phyloP scores from a whole-genome alignment of 2,329 filamentous ascomycete species.

The Exophiala alcalophila region DNA sequence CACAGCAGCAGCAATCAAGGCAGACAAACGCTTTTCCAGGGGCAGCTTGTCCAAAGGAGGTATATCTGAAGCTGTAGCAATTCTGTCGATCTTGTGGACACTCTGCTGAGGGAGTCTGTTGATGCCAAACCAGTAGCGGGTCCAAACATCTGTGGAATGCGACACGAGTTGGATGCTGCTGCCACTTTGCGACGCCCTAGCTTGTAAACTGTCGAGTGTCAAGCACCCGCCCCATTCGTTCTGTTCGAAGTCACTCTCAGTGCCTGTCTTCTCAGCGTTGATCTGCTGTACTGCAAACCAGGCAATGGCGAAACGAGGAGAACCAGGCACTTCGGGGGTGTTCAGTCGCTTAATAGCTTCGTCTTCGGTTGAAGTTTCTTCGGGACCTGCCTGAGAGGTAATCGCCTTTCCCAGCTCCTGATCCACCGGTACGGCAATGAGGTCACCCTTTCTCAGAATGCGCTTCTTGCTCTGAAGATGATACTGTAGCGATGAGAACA shows the following conservation, averaged over 20 bases:
- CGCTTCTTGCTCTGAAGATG: conserved; percentile 82
- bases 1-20: conserved; percentile 83
- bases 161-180: conserved; percentile 80
- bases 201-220: conserved; percentile 79
- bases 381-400: conserved; percentile 62
- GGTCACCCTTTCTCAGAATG: conserved; percentile 79
- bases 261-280: conserved; percentile 33
- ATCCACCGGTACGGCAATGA: conserved; percentile 86
- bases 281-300: conserved; percentile 74
- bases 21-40: conserved; percentile 69
- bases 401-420: conserved; percentile 77
- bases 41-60: conserved; percentile 54
- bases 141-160: conserved; percentile 69
- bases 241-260: conserved; percentile 53
- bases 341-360: conserved; percentile 55
- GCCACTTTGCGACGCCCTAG: conserved; percentile 87
- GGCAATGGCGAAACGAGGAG: conserved; percentile 44
- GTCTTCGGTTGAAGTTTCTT: conserved; percentile 65
- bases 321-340: conserved; percentile 18
- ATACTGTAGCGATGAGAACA: conserved; percentile 81
- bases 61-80: conserved; percentile 30
- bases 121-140: conserved; percentile 85
- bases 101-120: conserved; percentile 58
- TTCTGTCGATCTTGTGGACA: conserved; percentile 35
- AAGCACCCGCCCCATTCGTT: conserved; percentile 82